Conservation (phyloP, 306 rosid species). For the Lablab purpureus region DNA sequence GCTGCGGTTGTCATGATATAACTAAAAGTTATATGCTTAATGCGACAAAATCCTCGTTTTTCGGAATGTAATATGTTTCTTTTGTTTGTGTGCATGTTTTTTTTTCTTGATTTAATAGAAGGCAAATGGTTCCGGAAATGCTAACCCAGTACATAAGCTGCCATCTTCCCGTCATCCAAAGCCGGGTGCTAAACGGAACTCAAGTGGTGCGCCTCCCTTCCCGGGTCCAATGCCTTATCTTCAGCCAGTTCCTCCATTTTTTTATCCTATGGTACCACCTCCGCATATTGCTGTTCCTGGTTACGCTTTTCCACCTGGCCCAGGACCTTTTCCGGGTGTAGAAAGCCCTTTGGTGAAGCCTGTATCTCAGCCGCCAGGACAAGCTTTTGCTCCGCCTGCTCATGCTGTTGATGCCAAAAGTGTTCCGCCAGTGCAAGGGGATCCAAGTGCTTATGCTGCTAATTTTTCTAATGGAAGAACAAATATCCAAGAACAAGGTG, state of each 20-base stretch:
- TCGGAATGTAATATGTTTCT: slow-evolving; percentile 12
- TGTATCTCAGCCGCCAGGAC: slow-evolving; percentile 64
- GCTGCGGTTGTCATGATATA: background rate
- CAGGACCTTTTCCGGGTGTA: slow-evolving; percentile 66
- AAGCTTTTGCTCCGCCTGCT: slow-evolving; percentile 63
- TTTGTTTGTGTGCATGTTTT: slow-evolving; percentile 51
- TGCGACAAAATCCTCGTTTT: slow-evolving; percentile 18
- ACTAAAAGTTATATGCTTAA: background rate
- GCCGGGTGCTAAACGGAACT: slow-evolving; percentile 68
- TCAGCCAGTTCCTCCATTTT: slow-evolving; percentile 64
- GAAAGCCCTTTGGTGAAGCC: slow-evolving; percentile 70
- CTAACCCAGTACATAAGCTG: slow-evolving; percentile 57
- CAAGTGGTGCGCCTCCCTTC: slow-evolving; percentile 61
- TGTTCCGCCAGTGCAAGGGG: slow-evolving; percentile 63
- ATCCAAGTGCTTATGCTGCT: slow-evolving; percentile 63
- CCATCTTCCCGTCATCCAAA: slow-evolving; percentile 71
- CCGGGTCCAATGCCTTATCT: slow-evolving; percentile 68
- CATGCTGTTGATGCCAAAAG: slow-evolving; percentile 57
- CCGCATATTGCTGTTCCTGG: slow-evolving; percentile 74
- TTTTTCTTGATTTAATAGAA: slow-evolving; percentile 57
- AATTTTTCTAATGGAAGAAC: slow-evolving; percentile 74
- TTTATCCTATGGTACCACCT: slow-evolving; percentile 70
- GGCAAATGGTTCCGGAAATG: slow-evolving; percentile 69
- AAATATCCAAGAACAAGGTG: slow-evolving; percentile 67
- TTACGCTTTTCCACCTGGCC: slow-evolving; percentile 70